Percentiles rank a stretch among this genome's conserved stretches.
phyloP scores from a whole-genome alignment of 352 stramenopile species.

The Phytophthora constricta region DNA sequence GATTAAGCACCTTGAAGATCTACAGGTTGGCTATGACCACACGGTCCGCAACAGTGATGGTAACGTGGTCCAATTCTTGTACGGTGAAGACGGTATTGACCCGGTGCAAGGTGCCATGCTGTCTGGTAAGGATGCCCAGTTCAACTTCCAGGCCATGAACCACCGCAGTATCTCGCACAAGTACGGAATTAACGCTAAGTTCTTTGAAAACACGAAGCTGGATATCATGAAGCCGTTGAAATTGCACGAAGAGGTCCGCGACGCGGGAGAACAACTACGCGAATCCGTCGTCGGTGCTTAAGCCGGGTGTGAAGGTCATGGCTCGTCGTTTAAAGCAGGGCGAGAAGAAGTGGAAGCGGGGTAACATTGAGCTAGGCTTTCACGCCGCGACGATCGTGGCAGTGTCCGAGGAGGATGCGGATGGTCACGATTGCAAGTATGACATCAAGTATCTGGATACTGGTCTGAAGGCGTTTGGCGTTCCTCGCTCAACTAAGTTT shows the following conservation, averaged over 20 bases:
- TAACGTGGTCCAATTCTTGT: constrained; percentile 99
- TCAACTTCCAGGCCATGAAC: constrained; percentile 97
- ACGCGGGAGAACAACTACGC: constrained; percentile 55
- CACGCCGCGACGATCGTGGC: constrained; percentile 72
- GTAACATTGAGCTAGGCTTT: constrained; percentile 81
- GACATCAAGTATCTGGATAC: constrained; percentile 90
- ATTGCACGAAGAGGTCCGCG: constrained; percentile 72
- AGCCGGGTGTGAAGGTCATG: constrained; percentile 64
- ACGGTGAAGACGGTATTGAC: constrained; percentile 99
- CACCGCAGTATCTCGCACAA: constrained; percentile 95
- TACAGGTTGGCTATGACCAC: constrained; percentile 98
- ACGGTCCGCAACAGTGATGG: constrained; percentile 98
- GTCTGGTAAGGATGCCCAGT: constrained; percentile 91
- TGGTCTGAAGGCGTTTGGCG: constrained; percentile 76
- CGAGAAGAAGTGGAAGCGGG: constrained; percentile 89
- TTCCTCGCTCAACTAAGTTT: constrained; percentile 81
- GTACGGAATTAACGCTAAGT: constrained; percentile 90
- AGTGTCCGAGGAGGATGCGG: constrained; percentile 66
- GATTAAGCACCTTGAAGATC: constrained; percentile 98
- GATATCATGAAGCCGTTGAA: constrained; percentile 89
- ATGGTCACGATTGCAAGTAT: constrained; percentile 78
- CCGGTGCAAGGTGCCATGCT: constrained; percentile 95
- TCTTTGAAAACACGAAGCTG: constrained; percentile 90
- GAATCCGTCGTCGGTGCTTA: constrained; percentile 46
- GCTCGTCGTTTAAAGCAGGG: constrained; percentile 77